phyloP scores from a whole-genome alignment of 164 flowering plant genomes.

The Euptelea pleiosperma region DNA sequence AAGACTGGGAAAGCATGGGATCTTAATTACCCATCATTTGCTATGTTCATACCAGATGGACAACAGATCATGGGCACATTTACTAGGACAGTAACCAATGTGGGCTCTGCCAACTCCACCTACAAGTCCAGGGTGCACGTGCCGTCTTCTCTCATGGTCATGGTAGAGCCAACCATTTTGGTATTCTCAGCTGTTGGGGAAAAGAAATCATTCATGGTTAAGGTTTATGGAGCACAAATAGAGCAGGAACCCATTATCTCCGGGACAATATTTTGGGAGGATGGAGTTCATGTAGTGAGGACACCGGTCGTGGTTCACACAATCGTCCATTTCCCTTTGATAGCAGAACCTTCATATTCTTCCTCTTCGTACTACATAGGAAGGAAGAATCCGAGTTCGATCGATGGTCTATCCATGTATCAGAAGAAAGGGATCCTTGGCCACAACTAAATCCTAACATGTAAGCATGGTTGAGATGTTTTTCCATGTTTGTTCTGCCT shows the following conservation, averaged over 20 bases:
- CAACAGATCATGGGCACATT: slow-evolving; percentile 22
- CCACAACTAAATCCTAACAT: too few relatives aligned
- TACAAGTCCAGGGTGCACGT: slow-evolving; percentile 19
- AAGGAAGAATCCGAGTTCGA: background rate
- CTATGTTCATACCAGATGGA: slow-evolving; percentile 36
- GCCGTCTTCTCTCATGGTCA: slow-evolving; percentile 12
- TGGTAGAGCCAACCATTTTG: slow-evolving; percentile 30
- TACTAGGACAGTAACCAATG: slow-evolving; percentile 42
- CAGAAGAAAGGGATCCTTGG: too few relatives aligned
- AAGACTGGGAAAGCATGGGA: slow-evolving; percentile 30
- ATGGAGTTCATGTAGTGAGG: slow-evolving; percentile 37
- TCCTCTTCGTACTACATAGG: background rate
- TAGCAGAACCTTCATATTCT: too few relatives aligned
- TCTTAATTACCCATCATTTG: slow-evolving; percentile 48
- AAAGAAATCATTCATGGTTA: slow-evolving; percentile 29
- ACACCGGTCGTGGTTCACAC: slow-evolving; percentile 41
- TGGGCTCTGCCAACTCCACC: slow-evolving; percentile 38
- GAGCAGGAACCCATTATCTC: slow-evolving; percentile 39
- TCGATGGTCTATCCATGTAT: slow-evolving; percentile 16
- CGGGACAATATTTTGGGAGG: slow-evolving; percentile 36
- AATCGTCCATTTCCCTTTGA: slow-evolving; percentile 16
- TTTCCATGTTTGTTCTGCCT: too few relatives aligned
- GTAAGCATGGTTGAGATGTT: too few relatives aligned
- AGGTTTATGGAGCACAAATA: slow-evolving; percentile 31
- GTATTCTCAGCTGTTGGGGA: slow-evolving; percentile 37